These are phyloP conservation scores for Cokeromyces recurvatus DNA, from an alignment of 371 early-diverging fungal species.

Conservation along the genomic window DNA sequence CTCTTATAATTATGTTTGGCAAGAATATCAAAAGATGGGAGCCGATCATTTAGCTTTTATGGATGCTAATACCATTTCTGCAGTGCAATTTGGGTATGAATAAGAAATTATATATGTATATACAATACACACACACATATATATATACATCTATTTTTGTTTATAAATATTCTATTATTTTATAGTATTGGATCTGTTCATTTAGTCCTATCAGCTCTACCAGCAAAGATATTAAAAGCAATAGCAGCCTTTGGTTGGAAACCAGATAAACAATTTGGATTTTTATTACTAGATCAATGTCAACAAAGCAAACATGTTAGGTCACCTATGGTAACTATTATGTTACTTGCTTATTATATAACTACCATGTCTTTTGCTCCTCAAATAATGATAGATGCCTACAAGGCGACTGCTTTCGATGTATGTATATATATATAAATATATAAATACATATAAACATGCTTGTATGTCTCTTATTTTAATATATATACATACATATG, in stretches of 20 bases:
- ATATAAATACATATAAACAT: not conserved
- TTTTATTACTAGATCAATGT: constrained; percentile 49
- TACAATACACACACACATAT: not conserved
- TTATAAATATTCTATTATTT: no score
- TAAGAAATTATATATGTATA: no score
- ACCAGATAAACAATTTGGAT: constrained; percentile 53
- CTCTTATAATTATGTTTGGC: constrained; percentile 44
- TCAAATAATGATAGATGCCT: constrained; percentile 29
- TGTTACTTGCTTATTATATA: constrained; percentile 41
- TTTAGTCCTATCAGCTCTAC: constrained; percentile 54
- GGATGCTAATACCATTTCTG: constrained; percentile 44
- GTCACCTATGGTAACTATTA: constrained; percentile 54
- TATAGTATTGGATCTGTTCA: constrained; percentile 57
- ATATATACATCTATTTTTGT: not conserved
- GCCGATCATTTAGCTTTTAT: constrained; percentile 28
- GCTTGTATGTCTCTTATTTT: not conserved
- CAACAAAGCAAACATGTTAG: constrained; percentile 49
- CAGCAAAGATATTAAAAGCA: constrained; percentile 52
- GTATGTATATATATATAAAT: constrained; percentile 12
- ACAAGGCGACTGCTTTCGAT: constrained; percentile 45
- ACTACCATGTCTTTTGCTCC: constrained; percentile 38
- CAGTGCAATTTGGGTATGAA: constrained; percentile 49
- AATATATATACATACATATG: not conserved
- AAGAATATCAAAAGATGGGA: constrained; percentile 43
- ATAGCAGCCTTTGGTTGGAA: constrained; percentile 55